These are phyloP conservation scores for Colletotrichum lini DNA, from an alignment of 2,329 filamentous ascomycete genomes.

Conservation along the genomic window DNA sequence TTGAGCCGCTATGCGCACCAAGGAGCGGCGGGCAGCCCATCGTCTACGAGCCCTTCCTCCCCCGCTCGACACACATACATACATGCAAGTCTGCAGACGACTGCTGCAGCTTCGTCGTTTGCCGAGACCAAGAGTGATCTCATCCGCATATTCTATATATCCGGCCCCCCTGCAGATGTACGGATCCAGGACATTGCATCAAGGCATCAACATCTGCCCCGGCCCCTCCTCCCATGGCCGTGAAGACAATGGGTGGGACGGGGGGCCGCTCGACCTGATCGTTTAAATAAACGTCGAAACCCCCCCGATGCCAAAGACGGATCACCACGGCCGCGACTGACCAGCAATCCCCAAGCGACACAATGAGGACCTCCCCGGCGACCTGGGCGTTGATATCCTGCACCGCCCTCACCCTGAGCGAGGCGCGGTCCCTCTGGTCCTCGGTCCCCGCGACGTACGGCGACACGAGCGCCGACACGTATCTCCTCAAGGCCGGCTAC, in stretches of 20 bases:
- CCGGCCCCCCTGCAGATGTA: not conserved
- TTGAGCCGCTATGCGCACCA: not conserved
- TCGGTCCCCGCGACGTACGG: slow-evolving; percentile 27
- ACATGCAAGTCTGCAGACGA: not conserved
- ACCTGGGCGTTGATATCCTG: not conserved
- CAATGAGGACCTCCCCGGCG: slow-evolving; percentile 1
- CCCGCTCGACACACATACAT: not conserved
- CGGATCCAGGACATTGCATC: not conserved
- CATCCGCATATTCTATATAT: not conserved
- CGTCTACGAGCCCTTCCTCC: not conserved
- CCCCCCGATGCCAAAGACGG: not conserved
- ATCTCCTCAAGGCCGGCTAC: slow-evolving; percentile 54
- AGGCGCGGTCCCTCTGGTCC: slow-evolving; percentile 34
- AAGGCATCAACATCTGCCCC: not conserved
- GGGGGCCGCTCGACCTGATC: not conserved
- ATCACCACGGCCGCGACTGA: too few relatives aligned
- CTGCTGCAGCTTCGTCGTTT: not conserved
- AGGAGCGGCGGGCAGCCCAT: not conserved
- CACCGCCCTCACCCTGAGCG: slow-evolving; percentile 1
- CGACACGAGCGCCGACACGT: slow-evolving; percentile 19
- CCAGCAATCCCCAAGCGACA: not conserved
- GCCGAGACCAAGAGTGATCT: slow-evolving; percentile 15
- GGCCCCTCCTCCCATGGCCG: not conserved
- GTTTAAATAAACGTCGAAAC: not conserved
- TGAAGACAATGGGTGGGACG: too few relatives aligned